A percentile compares a stretch with the other conserved stretches of the same genome.
These are phyloP conservation scores for Mesotaenium endlicherianum DNA, from an alignment of 139 green algal genomes.

Conservation along the genomic window DNA sequence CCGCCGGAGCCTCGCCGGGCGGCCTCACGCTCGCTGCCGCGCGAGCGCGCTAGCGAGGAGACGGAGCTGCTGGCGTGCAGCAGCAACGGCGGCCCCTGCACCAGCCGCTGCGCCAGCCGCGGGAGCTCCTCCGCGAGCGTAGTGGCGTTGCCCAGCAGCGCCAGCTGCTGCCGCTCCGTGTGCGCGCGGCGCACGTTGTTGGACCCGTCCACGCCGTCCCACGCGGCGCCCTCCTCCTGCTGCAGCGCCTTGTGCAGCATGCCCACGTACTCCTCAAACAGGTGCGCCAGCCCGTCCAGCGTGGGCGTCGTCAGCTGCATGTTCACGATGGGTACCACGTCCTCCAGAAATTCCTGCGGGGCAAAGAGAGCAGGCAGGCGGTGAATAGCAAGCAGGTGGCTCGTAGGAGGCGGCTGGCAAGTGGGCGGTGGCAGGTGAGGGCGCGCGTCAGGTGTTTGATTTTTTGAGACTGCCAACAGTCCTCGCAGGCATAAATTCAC, in stretches of 20 bases:
- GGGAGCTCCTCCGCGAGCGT: slow-evolving; percentile 36
- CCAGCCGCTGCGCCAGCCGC: slow-evolving; percentile 1
- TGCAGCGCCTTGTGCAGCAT: slow-evolving; percentile 41
- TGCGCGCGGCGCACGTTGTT: slow-evolving; percentile 13
- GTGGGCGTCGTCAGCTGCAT: slow-evolving; percentile 46
- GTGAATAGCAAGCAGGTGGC: too few relatives aligned
- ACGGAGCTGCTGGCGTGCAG: too few relatives aligned
- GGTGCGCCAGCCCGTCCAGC: slow-evolving; percentile 37
- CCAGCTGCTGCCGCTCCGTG: slow-evolving; percentile 46
- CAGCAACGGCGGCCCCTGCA: neutral
- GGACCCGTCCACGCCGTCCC: neutral
- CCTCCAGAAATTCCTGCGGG: slow-evolving; percentile 52
- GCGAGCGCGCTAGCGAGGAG: too few relatives aligned
- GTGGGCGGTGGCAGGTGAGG: too few relatives aligned
- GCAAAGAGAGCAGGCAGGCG: too few relatives aligned
- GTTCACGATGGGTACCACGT: slow-evolving; percentile 41
- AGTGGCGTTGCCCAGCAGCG: slow-evolving; percentile 40
- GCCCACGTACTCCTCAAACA: slow-evolving; percentile 40
- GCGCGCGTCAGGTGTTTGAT: too few relatives aligned
- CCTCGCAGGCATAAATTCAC: too few relatives aligned
- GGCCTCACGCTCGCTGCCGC: too few relatives aligned
- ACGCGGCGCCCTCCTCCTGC: neutral
- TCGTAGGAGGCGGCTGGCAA: too few relatives aligned
- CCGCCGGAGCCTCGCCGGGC: too few relatives aligned
- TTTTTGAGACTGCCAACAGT: too few relatives aligned